Base-by-base conservation (phyloP, 768 basidiomycete genomes). In the Kwoniella pini region DNA sequence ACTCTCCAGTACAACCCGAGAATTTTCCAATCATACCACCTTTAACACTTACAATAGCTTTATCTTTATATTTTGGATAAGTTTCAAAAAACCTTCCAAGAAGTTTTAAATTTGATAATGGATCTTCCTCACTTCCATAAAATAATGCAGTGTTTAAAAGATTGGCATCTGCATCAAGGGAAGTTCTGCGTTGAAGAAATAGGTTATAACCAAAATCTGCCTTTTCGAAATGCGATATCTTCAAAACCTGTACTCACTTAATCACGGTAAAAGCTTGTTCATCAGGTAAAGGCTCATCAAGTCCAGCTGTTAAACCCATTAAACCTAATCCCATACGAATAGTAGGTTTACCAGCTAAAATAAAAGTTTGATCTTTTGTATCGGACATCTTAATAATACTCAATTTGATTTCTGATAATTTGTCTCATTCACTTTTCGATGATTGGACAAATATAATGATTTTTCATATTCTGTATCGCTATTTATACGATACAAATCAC, bases 221-320 rank as follows among this genome's bases (percentile, higher is more conserved):
- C n/a, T n/a, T n/a, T n/a, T n/a, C n/a, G 15, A 36, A 7, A 7
- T 7, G 33, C 7, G 33, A 36, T 36, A 7, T 7, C 7, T 36
- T 15, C 33, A 36, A 36, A 15, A 36, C 33, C 7, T 36, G 33
- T 81, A 81, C 69, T 57, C 36, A 71, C 68, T 83, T 84, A 77
- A 88, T 86, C 0, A 84, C 78, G 22, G 81, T 83, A 60, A 88
- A 87, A 12, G 83, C 83, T 33, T 84, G 80, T 53, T 84, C 84
- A 57, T 46, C 26, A 4, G 22, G 12, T 6, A 46, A 21, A 4
- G 21, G 24, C 24, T 46, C 21, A 24, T 46, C 24, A 7, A 13
- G 21, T 15, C 12, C 12, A 12, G 24, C 19, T 12, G 24, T 46
- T n/a, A 46, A 46, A 13, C 45, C 45, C 45, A 46, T 46, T n/a